Conservation (phyloP, 768 basidiomycete genomes). For the Pulveroboletus sp. region DNA sequence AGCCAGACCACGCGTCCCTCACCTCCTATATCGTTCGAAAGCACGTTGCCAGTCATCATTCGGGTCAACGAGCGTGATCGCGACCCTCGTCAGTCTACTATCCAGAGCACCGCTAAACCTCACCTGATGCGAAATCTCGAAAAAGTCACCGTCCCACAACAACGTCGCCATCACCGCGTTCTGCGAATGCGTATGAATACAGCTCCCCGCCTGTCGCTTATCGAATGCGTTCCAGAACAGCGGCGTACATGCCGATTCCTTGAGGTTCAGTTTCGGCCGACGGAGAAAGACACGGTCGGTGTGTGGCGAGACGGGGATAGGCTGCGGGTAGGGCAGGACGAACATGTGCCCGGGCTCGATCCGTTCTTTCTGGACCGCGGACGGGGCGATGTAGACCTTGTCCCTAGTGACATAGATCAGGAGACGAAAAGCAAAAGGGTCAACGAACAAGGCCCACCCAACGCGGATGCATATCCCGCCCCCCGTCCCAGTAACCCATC, state of each 20-base stretch:
- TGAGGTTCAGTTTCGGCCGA: slow-evolving; percentile 63
- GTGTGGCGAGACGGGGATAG: slow-evolving; percentile 45
- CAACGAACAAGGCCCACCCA: slow-evolving; percentile 41
- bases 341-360: slow-evolving; percentile 83
- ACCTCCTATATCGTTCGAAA: slow-evolving; percentile 37
- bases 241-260: slow-evolving; percentile 86
- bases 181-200: slow-evolving; percentile 90
- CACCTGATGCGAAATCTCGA: slow-evolving; percentile 81
- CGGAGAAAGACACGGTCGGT: slow-evolving; percentile 74
- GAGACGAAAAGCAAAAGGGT: too few relatives aligned
- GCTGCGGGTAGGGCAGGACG: slow-evolving; percentile 75
- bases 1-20: neutral
- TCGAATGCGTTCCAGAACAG: slow-evolving; percentile 92
- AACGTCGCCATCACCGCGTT: slow-evolving; percentile 87
- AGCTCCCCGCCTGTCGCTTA: slow-evolving; percentile 71
- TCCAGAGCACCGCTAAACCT: neutral
- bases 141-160: slow-evolving; percentile 64
- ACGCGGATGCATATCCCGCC: slow-evolving; percentile 72
- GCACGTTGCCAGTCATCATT: neutral
- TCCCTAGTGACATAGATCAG: slow-evolving; percentile 34
- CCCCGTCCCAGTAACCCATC: slow-evolving; percentile 92
- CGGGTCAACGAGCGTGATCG: neutral
- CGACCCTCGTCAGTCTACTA: too few relatives aligned
- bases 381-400: slow-evolving; percentile 82
- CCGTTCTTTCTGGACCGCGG: slow-evolving; percentile 87